Evolutionary conservation across 176 grass and related monocot genomes (phyloP).

Genomic region (Zoysia pacifica): DNA sequence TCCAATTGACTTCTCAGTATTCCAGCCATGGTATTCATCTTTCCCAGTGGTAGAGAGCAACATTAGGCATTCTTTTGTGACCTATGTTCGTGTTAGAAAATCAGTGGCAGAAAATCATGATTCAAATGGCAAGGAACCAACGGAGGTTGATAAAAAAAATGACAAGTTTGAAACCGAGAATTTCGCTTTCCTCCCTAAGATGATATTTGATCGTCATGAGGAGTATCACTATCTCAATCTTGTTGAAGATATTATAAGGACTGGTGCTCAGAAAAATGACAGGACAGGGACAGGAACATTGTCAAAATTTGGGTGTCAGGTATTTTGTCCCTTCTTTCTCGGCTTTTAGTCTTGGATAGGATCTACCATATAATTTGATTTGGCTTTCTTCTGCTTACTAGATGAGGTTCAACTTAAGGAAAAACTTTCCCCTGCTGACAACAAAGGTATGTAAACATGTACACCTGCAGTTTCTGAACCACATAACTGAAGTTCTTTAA

Average conservation of each 20-base stretch:
- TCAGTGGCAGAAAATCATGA: constrained; percentile 40
- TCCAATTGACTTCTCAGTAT: constrained; percentile 59
- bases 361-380: constrained; percentile 28
- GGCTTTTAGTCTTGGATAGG: constrained; percentile 22
- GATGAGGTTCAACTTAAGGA: constrained; percentile 94
- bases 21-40: constrained; percentile 87
- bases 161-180: constrained; percentile 68
- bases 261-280: constrained; percentile 69
- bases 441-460: constrained; percentile 62
- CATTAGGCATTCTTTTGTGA: constrained; percentile 77
- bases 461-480: background rate
- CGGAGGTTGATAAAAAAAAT: constrained; percentile 29
- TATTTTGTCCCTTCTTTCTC: constrained; percentile 21
- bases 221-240: constrained; percentile 83
- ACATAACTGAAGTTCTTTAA: background rate
- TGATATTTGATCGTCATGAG: constrained; percentile 70
- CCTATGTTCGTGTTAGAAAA: constrained; percentile 62
- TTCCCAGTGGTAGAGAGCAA: constrained; percentile 66
- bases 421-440: constrained; percentile 74
- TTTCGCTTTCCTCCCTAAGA: constrained; percentile 78
- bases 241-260: constrained; percentile 73
- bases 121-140: constrained; percentile 42
- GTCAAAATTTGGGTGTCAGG: constrained; percentile 94
- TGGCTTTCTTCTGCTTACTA: constrained; percentile 38
- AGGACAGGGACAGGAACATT: constrained; percentile 89